phyloP scores from a whole-genome alignment of 129 eudicot species.

The Glebionis coronaria region DNA sequence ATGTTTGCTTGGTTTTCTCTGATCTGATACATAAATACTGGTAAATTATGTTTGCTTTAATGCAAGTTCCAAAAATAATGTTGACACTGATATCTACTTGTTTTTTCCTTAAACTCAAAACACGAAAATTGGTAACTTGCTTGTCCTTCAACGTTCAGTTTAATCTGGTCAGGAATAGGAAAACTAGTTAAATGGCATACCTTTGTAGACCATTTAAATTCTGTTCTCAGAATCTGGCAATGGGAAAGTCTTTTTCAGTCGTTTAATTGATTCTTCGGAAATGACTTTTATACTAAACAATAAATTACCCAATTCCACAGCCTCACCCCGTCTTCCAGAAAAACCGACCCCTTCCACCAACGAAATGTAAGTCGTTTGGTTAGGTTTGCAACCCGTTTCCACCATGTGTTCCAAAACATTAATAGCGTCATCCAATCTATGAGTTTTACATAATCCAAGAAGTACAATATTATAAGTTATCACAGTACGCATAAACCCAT shows the following conservation, averaged over 20 bases:
- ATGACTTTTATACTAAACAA: slow-evolving; percentile 38
- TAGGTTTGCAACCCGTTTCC: slow-evolving; percentile 53
- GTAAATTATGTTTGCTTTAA: too few species aligned
- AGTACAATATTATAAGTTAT: slow-evolving; percentile 60
- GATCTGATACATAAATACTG: too few species aligned
- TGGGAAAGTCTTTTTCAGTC: slow-evolving; percentile 55
- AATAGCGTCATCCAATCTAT: slow-evolving; percentile 58
- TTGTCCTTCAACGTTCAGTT: slow-evolving; percentile 1
- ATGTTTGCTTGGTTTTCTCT: too few species aligned
- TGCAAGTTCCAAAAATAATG: background rate
- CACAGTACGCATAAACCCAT: slow-evolving; percentile 47
- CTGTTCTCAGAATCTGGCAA: slow-evolving; percentile 12
- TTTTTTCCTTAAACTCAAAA: background rate
- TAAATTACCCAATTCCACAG: slow-evolving; percentile 51
- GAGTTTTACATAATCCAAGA: slow-evolving; percentile 77
- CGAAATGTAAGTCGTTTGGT: slow-evolving; percentile 64
- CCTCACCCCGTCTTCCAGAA: slow-evolving; percentile 64
- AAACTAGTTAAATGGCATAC: slow-evolving; percentile 23
- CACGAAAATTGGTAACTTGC: slow-evolving; percentile 11
- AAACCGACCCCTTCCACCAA: slow-evolving; percentile 77
- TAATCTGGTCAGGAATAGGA: background rate
- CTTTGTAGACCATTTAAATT: slow-evolving; percentile 30
- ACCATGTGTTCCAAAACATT: slow-evolving; percentile 62
- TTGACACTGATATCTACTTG: slow-evolving; percentile 10
- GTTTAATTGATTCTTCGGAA: slow-evolving; percentile 38